These are phyloP conservation scores for Basipetospora chlamydospora DNA, from an alignment of 2,329 filamentous ascomycete genomes.

Conservation along the genomic window DNA sequence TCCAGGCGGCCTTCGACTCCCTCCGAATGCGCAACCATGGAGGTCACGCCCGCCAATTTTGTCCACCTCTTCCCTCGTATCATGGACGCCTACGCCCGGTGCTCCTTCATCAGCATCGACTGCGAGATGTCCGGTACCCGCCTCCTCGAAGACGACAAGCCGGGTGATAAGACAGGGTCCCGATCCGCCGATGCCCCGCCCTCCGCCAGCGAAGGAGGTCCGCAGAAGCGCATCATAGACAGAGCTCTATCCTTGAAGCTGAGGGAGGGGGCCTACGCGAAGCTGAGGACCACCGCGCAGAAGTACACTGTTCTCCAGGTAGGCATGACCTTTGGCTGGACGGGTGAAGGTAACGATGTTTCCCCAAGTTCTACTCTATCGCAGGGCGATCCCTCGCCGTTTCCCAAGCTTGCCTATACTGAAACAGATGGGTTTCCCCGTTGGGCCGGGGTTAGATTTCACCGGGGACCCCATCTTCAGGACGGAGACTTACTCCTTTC, in stretches of 20 bases:
- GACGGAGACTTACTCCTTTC: conserved; percentile 16
- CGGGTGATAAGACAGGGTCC: background rate
- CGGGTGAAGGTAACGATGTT: background rate
- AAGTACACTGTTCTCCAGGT: conserved; percentile 20
- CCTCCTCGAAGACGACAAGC: conserved; percentile 3
- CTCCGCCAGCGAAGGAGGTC: too few relatives aligned
- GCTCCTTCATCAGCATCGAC: conserved; percentile 20
- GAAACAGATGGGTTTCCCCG: too few relatives aligned
- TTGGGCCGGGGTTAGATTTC: background rate
- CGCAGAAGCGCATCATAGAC: too few relatives aligned
- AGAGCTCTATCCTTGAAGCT: too few relatives aligned
- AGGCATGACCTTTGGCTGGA: conserved; percentile 19
- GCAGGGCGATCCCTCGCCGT: too few relatives aligned
- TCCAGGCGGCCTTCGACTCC: too few relatives aligned
- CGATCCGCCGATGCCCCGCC: too few relatives aligned
- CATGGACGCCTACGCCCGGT: conserved; percentile 14
- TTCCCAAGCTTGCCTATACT: too few relatives aligned
- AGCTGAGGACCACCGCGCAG: conserved; percentile 14
- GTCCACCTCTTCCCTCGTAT: conserved; percentile 14
- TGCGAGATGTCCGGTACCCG: conserved; percentile 23
- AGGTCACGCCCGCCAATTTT: conserved; percentile 11
- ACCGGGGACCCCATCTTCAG: conserved; percentile 9
- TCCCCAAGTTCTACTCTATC: too few relatives aligned
- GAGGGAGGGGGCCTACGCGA: conserved; percentile 12
- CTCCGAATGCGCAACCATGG: too few relatives aligned